These are phyloP conservation scores for Amaranthus tricolor DNA, from an alignment of 179 eudicot species.

Conservation along the genomic window DNA sequence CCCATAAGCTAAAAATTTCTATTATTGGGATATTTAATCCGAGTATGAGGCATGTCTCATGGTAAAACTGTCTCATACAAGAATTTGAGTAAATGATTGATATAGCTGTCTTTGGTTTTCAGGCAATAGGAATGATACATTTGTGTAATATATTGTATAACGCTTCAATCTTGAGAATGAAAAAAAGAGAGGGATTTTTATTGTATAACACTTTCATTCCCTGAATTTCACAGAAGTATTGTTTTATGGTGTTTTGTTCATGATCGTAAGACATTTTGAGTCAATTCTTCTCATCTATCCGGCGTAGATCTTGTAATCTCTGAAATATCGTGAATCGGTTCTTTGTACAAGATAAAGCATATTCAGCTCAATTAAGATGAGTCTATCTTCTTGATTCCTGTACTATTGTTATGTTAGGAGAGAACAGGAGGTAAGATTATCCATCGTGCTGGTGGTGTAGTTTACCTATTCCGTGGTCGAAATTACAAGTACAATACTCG, in stretches of 20 bases:
- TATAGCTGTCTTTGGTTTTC: neutral
- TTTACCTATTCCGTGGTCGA: constrained; percentile 83
- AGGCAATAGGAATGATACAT: neutral
- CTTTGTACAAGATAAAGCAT: neutral
- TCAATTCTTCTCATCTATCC: neutral
- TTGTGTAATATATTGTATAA: neutral
- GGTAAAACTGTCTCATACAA: too few species aligned
- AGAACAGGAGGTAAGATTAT: constrained; percentile 91
- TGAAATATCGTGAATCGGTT: neutral
- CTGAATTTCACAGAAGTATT: neutral
- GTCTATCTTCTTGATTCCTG: constrained; percentile 18
- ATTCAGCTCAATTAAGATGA: neutral
- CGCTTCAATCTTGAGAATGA: neutral
- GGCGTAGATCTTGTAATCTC: neutral
- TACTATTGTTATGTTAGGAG: constrained; percentile 49
- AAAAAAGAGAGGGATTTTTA: neutral
- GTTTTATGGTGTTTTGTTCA: neutral
- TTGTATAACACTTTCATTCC: neutral
- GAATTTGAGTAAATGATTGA: neutral
- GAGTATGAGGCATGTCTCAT: too few species aligned
- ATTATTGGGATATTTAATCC: too few species aligned
- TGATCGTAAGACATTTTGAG: neutral
- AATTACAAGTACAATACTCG: constrained; percentile 74
- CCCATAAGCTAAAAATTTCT: too few species aligned
- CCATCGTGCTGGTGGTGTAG: constrained; percentile 73